Conservation (phyloP, 495 filamentous ascomycete species). For the Xylaria curta region DNA sequence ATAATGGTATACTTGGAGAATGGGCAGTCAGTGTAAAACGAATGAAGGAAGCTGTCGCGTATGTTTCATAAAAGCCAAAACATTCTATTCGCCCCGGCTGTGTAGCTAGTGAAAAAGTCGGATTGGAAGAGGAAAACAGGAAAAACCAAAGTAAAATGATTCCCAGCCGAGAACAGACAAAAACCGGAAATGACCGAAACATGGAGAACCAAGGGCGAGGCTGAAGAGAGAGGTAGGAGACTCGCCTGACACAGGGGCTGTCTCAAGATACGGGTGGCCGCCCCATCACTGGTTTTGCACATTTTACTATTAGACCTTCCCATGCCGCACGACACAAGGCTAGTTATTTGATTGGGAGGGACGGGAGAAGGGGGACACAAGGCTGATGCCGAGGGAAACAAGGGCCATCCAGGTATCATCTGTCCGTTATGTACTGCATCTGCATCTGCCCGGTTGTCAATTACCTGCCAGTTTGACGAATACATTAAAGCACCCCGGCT, state of each 20-base stretch:
- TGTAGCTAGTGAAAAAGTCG: neutral
- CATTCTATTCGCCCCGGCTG: neutral
- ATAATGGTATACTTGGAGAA: neutral
- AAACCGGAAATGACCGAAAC: constrained; percentile 28
- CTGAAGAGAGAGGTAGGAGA: constrained; percentile 26
- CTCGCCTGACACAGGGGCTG: constrained; percentile 44
- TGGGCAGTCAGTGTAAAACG: neutral
- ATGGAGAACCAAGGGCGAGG: constrained; percentile 31
- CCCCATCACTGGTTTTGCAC: neutral
- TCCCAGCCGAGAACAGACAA: constrained; percentile 5
- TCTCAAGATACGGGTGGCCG: constrained; percentile 34
- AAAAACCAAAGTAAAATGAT: constrained; percentile 26
- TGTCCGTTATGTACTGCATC: constrained; percentile 1
- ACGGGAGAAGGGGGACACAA: neutral
- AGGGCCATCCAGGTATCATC: neutral
- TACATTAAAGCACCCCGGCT: constrained; percentile 12
- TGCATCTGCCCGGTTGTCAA: constrained; percentile 4
- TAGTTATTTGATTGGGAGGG: constrained; percentile 12
- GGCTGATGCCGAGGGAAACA: constrained; percentile 19
- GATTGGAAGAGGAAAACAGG: constrained; percentile 6
- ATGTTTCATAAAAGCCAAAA: neutral
- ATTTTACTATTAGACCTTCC: neutral
- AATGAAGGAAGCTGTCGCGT: constrained; percentile 2
- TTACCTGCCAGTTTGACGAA: constrained; percentile 8
- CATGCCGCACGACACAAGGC: constrained; percentile 14